These are phyloP conservation scores for Aspergillus bridgeri DNA, from an alignment of 495 filamentous ascomycete species.

Conservation along the genomic window DNA sequence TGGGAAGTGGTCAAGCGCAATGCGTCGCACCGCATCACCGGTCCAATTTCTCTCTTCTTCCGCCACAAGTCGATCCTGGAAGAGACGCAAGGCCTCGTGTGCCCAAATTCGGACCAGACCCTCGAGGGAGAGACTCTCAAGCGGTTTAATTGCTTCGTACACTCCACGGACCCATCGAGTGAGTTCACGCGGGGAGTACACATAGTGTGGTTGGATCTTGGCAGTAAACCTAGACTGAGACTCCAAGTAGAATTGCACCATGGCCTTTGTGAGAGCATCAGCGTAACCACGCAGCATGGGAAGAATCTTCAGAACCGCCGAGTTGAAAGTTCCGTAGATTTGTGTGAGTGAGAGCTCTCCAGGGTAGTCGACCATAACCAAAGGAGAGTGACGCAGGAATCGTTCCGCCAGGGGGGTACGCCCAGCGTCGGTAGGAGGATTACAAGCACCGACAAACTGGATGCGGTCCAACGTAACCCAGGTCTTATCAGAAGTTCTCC, in stretches of 20 bases:
- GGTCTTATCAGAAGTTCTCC: constrained; percentile 93
- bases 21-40: constrained; percentile 72
- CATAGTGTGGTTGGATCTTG: constrained; percentile 95
- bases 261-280: constrained; percentile 90
- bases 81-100: constrained; percentile 91
- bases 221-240: constrained; percentile 92
- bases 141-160: constrained; percentile 91
- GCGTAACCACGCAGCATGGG: constrained; percentile 92
- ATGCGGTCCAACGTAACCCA: constrained; percentile 98
- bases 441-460: constrained; percentile 98
- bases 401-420: constrained; percentile 89
- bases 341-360: constrained; percentile 90
- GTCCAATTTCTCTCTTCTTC: constrained; percentile 98
- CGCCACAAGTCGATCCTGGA: constrained; percentile 90
- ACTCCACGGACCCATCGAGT: constrained; percentile 96
- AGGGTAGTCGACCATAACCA: constrained; percentile 99
- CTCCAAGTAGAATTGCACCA: constrained; percentile 95
- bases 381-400: constrained; percentile 90
- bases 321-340: constrained; percentile 99
- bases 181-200: constrained; percentile 97
- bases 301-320: constrained; percentile 91
- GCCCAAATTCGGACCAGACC: constrained; percentile 97
- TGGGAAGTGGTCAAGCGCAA: constrained; percentile 90
- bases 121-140: constrained; percentile 83
- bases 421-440: constrained; percentile 97